phyloP scores from a whole-genome alignment of 2,329 filamentous ascomycete species.

The Phyllosticta citrichinensis region DNA sequence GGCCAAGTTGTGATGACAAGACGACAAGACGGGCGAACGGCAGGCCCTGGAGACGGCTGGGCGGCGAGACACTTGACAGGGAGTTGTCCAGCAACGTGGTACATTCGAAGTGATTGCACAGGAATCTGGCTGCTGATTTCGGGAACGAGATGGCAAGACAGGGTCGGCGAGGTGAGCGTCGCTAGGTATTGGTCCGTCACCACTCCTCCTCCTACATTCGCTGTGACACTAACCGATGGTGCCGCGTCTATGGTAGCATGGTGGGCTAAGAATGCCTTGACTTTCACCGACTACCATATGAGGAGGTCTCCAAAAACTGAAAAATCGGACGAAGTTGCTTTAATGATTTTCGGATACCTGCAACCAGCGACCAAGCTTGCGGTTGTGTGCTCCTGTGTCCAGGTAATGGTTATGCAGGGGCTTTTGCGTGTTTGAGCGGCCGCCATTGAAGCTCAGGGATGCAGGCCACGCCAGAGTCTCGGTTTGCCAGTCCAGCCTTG shows the following conservation, averaged over 20 bases:
- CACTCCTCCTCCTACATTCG: not conserved
- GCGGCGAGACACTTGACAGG: too few relatives aligned
- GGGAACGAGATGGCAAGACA: not conserved
- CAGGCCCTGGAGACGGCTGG: too few relatives aligned
- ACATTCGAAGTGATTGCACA: not conserved
- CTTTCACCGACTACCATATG: not conserved
- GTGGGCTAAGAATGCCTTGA: not conserved
- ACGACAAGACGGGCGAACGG: not conserved
- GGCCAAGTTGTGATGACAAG: not conserved
- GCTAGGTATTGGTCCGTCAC: not conserved
- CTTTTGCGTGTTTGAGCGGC: not conserved
- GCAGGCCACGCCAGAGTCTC: not conserved
- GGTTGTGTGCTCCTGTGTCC: not conserved
- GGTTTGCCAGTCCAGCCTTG: not conserved
- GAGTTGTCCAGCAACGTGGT: not conserved
- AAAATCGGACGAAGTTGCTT: not conserved
- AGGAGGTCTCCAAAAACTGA: not conserved
- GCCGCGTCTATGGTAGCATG: not conserved
- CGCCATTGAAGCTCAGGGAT: not conserved
- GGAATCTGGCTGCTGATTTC: not conserved
- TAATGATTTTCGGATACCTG: not conserved
- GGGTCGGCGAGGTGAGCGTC: not conserved
- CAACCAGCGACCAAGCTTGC: not conserved
- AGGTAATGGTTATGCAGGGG: not conserved
- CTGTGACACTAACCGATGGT: not conserved